Conservation (phyloP, 148 eudicot species). For the Silene latifolia region DNA sequence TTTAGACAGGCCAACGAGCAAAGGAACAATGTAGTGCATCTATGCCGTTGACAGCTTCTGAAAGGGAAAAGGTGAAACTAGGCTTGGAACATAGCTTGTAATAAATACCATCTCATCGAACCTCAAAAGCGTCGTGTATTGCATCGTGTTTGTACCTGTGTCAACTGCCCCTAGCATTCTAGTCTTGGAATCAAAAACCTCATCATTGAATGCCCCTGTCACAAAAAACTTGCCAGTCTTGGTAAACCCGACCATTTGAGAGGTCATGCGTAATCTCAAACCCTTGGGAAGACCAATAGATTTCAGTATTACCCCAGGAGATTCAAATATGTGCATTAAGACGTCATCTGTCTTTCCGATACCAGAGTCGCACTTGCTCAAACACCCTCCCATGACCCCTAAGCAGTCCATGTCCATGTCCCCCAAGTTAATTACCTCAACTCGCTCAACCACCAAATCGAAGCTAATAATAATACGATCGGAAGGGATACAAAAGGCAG, state of each 20-base stretch:
- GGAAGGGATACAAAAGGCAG: too few species aligned
- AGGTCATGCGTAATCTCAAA: not conserved
- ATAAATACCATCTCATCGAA: not conserved
- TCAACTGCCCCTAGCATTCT: not conserved
- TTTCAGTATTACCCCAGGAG: not conserved
- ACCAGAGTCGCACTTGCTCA: not conserved
- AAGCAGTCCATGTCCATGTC: too few species aligned
- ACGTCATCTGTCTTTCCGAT: not conserved
- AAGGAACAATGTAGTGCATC: too few species aligned
- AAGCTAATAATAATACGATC: too few species aligned
- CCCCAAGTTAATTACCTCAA: too few species aligned
- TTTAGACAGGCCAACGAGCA: too few species aligned
- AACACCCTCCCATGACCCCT: not conserved
- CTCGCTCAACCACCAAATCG: too few species aligned
- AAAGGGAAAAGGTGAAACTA: slow-evolving; percentile 2
- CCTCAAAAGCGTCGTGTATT: not conserved
- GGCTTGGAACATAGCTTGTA: not conserved
- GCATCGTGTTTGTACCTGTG: not conserved
- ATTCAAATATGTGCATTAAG: not conserved
- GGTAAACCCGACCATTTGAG: not conserved
- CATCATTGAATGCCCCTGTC: not conserved
- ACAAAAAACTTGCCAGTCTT: not conserved
- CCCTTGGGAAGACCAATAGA: not conserved
- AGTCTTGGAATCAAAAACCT: too few species aligned
- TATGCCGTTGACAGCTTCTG: too few species aligned